phyloP scores from a whole-genome alignment of 441 rosid species.

The Pelargonium exstipulatum region DNA sequence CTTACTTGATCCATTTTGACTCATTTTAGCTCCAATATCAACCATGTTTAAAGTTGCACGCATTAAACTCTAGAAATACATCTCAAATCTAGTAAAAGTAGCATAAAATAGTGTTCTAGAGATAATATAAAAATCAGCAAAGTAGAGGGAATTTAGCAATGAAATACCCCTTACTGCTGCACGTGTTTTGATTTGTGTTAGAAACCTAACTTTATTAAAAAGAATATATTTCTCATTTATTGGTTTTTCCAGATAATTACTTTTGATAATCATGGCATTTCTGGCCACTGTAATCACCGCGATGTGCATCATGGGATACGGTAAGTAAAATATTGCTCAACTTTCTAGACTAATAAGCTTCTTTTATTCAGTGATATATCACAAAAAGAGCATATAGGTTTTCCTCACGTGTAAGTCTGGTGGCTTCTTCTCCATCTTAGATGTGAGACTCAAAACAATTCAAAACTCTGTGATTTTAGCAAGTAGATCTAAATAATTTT shows the following conservation, averaged over 20 bases:
- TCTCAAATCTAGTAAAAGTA: too few relatives aligned
- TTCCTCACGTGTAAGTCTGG: neutral
- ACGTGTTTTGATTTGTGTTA: neutral
- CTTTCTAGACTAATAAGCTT: neutral
- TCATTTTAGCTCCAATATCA: too few relatives aligned
- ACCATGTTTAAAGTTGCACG: too few relatives aligned
- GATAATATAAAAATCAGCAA: too few relatives aligned
- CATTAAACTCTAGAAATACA: too few relatives aligned
- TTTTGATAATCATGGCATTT: slow-evolving; percentile 69
- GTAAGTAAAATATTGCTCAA: slow-evolving; percentile 31
- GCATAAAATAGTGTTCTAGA: too few relatives aligned
- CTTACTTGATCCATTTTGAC: too few relatives aligned
- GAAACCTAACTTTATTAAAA: neutral
- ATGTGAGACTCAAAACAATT: neutral
- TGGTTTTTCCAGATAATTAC: slow-evolving; percentile 50
- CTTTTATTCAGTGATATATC: neutral
- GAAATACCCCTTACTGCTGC: too few relatives aligned
- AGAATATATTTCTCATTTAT: neutral
- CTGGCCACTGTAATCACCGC: slow-evolving; percentile 76
- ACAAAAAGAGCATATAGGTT: neutral
- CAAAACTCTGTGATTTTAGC: neutral
- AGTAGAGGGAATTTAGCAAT: too few relatives aligned
- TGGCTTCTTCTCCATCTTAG: neutral
- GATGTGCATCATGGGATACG: slow-evolving; percentile 62
- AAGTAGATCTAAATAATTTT: neutral